Evolutionary conservation across 2,329 filamentous ascomycete species (phyloP), one percentile per base, ranked within the genome.

Genomic region (Paracoccidioides brasiliensis): DNA sequence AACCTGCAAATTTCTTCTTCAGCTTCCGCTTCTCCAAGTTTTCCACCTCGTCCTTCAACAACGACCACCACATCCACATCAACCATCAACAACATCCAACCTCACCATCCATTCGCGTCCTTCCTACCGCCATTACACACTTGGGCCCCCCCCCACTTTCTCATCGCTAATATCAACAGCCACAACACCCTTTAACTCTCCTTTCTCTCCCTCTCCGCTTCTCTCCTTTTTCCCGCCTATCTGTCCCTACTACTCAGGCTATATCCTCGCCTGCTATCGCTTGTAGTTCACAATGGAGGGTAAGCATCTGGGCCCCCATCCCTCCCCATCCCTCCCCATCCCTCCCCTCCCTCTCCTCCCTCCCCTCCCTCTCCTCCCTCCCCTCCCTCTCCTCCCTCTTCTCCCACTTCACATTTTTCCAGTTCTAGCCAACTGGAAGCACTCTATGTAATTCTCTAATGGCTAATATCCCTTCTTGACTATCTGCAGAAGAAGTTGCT

Each of bases 401-500:
- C 60, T 55, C 12, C 14, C 5, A 28, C 45, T 35, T 33, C 2
- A n/a, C 45, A 32, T 22, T 6, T 12, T 1, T n/a, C 40, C 7
- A 22, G 9, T 6, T 12, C 30, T 33, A 12, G 28, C 28, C 44
- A 38, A 8, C 56, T 49, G 15, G 15, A n/a, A 22, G 3, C n/a
- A n/a, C 9, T 38, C 22, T 50, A 50, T 41, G 8, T 9, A 56
- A 58, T 59, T 57, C 56, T 58, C 55, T 56, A 56, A 51, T 54
- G 51, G 67, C 72, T 75, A 66, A 75, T 80, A 64, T 80, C 71
- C 38, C 63, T 59, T 35, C 64, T 55, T 65, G 72, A 61, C 67
- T 61, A 60, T 61, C 63, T 78, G 77, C 74, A 97, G 93, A 98
- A 84, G 93, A 98, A 89, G 93, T 98, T 79, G 93, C 93, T 78